These are phyloP conservation scores for Apostasia shenzhenica DNA, from an alignment of 106 monocot genomes.

Conservation along the genomic window DNA sequence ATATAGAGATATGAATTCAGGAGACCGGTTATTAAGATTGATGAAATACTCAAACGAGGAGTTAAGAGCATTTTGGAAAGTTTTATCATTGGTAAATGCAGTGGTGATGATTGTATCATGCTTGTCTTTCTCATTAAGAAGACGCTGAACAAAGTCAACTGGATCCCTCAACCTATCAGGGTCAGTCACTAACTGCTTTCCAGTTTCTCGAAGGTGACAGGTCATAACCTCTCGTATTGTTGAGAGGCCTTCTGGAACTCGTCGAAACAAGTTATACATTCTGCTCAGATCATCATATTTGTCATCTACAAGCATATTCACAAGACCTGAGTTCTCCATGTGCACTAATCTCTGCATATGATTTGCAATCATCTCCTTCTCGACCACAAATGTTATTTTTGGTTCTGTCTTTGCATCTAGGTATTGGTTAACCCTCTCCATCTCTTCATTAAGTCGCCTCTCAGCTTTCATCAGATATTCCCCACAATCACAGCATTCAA, in stretches of 20 bases:
- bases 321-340: constrained; percentile 95
- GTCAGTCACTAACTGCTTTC: constrained; percentile 75
- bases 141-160: constrained; percentile 91
- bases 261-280: constrained; percentile 79
- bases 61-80: constrained; percentile 92
- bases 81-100: constrained; percentile 84
- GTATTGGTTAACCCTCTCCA: constrained; percentile 87
- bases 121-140: constrained; percentile 82
- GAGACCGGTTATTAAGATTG: constrained; percentile 85
- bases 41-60: constrained; percentile 94
- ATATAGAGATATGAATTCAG: constrained; percentile 88
- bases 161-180: constrained; percentile 85
- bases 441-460: constrained; percentile 86
- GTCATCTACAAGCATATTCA: constrained; percentile 87
- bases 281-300: constrained; percentile 82
- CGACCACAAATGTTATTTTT: constrained; percentile 83
- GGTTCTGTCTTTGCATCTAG: constrained; percentile 51
- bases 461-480: constrained; percentile 83
- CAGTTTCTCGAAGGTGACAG: constrained; percentile 73
- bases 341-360: constrained; percentile 95
- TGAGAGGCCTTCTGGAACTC: constrained; percentile 77
- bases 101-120: constrained; percentile 80
- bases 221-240: constrained; percentile 83
- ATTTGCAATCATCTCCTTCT: constrained; percentile 87
- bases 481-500: constrained; percentile 85